phyloP scores from a whole-genome alignment of 1,139 yeast species.

The Blastobotrys aristatus region DNA sequence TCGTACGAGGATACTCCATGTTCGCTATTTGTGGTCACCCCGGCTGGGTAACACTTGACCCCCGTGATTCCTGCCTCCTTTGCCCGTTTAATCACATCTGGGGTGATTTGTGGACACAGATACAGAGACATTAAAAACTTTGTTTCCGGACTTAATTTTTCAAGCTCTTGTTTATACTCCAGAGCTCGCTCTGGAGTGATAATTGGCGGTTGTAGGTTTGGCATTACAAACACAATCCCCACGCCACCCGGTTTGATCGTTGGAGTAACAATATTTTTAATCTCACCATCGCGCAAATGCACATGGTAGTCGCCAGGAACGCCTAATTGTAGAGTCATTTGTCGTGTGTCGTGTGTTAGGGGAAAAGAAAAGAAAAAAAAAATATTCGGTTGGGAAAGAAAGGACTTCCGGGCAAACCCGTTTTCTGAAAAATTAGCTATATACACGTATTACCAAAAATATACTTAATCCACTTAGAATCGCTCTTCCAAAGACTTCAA shows the following conservation, averaged over 20 bases:
- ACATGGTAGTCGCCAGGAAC: conserved; percentile 94
- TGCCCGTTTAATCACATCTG: conserved; percentile 76
- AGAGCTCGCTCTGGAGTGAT: conserved; percentile 72
- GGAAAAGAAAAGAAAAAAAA: background rate
- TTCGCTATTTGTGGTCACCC: conserved; percentile 96
- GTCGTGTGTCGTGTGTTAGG: background rate
- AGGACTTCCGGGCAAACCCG: background rate
- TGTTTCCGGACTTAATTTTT: conserved; percentile 71
- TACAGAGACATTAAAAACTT: conserved; percentile 90
- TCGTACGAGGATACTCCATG: conserved; percentile 86
- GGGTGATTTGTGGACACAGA: conserved; percentile 70
- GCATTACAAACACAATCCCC: conserved; percentile 92
- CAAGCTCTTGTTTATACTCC: conserved; percentile 60
- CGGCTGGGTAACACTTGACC: conserved; percentile 95
- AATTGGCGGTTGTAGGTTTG: conserved; percentile 89
- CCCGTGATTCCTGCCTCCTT: conserved; percentile 66
- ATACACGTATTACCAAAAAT: too few species aligned
- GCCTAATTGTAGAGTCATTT: conserved; percentile 50
- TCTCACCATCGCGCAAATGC: conserved; percentile 85
- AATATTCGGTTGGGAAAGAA: background rate
- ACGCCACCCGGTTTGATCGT: conserved; percentile 87
- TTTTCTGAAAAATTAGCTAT: too few species aligned
- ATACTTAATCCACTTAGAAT: too few species aligned
- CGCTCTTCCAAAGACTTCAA: conserved; percentile 69
- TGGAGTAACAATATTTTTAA: conserved; percentile 91